Conservation (phyloP, 495 filamentous ascomycete species). For the Rhypophila decipiens region DNA sequence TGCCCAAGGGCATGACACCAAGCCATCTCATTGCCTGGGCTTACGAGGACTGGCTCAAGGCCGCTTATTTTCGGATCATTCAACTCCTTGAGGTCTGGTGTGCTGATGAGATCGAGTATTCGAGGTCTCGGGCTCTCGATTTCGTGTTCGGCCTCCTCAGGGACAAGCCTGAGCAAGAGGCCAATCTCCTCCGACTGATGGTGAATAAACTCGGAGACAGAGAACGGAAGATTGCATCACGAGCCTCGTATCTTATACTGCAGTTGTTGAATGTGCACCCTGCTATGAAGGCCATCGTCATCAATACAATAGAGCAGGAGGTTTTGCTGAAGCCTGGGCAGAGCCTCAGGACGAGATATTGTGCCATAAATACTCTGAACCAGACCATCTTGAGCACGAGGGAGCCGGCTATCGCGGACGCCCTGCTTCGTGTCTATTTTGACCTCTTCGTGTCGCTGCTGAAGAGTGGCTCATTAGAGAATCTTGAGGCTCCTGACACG, state of each 20-base stretch:
- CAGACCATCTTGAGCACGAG: slow-evolving; percentile 84
- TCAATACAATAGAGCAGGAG: slow-evolving; percentile 77
- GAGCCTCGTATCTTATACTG: slow-evolving; percentile 84
- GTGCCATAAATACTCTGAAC: slow-evolving; percentile 91
- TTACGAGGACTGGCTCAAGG: slow-evolving; percentile 92
- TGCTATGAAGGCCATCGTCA: slow-evolving; percentile 83
- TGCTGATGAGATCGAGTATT: slow-evolving; percentile 88
- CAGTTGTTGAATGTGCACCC: slow-evolving; percentile 84
- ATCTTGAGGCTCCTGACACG: slow-evolving; percentile 11
- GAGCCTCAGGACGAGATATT: slow-evolving; percentile 83
- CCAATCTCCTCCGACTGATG: slow-evolving; percentile 81
- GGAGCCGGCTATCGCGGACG: slow-evolving; percentile 75
- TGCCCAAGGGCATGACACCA: slow-evolving; percentile 65
- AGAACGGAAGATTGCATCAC: slow-evolving; percentile 88
- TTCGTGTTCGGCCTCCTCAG: slow-evolving; percentile 85
- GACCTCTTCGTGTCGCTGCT: slow-evolving; percentile 67
- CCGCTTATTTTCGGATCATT: slow-evolving; percentile 81
- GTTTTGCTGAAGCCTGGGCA: slow-evolving; percentile 83
- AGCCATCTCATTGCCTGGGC: slow-evolving; percentile 81
- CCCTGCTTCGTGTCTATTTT: slow-evolving; percentile 85
- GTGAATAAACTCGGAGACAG: slow-evolving; percentile 95
- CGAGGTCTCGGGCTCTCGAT: slow-evolving; percentile 74
- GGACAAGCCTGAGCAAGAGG: slow-evolving; percentile 96
- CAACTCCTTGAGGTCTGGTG: slow-evolving; percentile 87
- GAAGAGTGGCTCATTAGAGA: slow-evolving; percentile 47